These are phyloP conservation scores for Salix arbutifolia DNA, from an alignment of 345 rosid species.

Conservation along the genomic window DNA sequence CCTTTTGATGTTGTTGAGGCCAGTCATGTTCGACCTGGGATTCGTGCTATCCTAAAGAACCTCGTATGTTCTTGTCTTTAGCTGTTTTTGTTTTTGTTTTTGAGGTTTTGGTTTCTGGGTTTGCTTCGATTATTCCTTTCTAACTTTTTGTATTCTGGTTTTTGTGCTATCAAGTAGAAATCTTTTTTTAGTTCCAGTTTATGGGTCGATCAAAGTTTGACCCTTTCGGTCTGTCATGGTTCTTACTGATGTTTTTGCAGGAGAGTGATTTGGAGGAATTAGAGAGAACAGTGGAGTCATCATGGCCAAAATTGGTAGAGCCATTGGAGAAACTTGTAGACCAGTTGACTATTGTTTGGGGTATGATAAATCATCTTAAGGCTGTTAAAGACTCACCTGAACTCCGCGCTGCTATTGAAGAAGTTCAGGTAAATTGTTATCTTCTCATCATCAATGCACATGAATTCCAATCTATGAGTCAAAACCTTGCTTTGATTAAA, in stretches of 20 bases:
- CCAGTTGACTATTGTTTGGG: constrained; percentile 70
- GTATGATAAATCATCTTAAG: constrained; percentile 74
- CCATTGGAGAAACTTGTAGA: constrained; percentile 86
- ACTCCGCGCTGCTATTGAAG: constrained; percentile 88
- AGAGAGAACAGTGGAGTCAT: constrained; percentile 63
- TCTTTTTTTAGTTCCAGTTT: background rate
- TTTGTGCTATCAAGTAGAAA: background rate
- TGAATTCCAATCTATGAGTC: too few relatives aligned
- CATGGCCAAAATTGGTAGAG: constrained; percentile 89
- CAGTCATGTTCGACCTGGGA: constrained; percentile 68
- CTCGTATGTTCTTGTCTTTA: constrained; percentile 38
- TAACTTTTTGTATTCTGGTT: background rate
- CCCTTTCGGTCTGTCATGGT: constrained; percentile 6
- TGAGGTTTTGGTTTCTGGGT: background rate
- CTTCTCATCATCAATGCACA: background rate
- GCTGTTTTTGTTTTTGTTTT: background rate
- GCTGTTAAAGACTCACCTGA: constrained; percentile 78
- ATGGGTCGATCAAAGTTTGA: background rate
- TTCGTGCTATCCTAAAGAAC: constrained; percentile 58
- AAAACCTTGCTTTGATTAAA: too few relatives aligned
- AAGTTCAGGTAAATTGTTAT: constrained; percentile 61
- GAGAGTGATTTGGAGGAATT: constrained; percentile 68
- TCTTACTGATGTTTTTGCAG: constrained; percentile 24
- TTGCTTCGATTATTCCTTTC: background rate
- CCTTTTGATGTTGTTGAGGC: constrained; percentile 71